Conservation (phyloP, 306 rosid species). For the Castanospermum australe region DNA sequence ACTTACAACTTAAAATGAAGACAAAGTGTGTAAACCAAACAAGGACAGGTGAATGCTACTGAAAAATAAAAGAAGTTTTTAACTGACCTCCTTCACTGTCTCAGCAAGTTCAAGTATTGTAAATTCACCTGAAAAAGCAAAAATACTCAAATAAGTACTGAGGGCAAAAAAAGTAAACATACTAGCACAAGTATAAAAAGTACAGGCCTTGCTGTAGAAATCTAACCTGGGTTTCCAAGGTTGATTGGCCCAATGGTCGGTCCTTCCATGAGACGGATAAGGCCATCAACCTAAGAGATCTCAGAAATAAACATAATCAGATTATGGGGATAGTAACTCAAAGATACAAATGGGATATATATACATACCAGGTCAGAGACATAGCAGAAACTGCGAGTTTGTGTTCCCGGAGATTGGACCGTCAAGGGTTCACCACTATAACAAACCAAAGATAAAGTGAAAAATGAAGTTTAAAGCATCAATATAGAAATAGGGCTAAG, state of each 20-base stretch:
- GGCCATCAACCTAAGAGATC: slow-evolving; percentile 59
- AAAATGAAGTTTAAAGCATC: neutral
- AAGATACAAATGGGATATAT: neutral
- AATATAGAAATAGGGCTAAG: neutral
- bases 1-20: neutral
- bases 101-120: slow-evolving; percentile 81
- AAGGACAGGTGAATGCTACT: neutral
- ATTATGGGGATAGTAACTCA: neutral
- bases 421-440: slow-evolving; percentile 66
- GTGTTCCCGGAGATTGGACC: slow-evolving; percentile 66
- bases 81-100: slow-evolving; percentile 75
- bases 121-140: slow-evolving; percentile 62
- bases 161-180: neutral
- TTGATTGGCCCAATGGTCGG: slow-evolving; percentile 61
- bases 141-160: neutral
- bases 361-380: slow-evolving; percentile 65
- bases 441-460: neutral
- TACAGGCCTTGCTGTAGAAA: neutral
- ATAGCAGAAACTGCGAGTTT: slow-evolving; percentile 69
- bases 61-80: slow-evolving; percentile 3
- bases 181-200: slow-evolving; percentile 36
- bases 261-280: slow-evolving; percentile 64
- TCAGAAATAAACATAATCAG: neutral
- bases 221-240: slow-evolving; percentile 65
- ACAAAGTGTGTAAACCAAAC: neutral